A percentile compares a stretch with the other conserved stretches of the same genome.
Conservation (phyloP, 495 filamentous ascomycete genomes). For the Immersiella caudata region DNA sequence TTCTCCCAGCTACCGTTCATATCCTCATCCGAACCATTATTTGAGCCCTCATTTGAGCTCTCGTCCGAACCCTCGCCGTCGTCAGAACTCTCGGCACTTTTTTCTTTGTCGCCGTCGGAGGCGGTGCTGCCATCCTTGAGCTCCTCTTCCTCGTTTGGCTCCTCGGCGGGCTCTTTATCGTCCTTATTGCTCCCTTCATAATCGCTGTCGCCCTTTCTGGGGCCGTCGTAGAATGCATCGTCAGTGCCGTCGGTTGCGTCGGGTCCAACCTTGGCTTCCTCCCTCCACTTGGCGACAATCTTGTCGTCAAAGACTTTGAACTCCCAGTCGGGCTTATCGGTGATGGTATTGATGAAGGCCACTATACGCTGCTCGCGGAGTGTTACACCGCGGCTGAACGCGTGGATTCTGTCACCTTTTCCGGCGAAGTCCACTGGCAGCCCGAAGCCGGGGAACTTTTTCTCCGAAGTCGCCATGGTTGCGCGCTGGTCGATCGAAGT, state of each 20-base stretch:
- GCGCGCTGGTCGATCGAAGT: background rate
- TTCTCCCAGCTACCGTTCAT: background rate
- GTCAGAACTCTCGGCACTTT: too few species aligned
- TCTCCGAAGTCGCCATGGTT: background rate
- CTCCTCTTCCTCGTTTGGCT: background rate
- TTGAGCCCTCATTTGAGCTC: too few species aligned
- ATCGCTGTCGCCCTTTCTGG: slow-evolving; percentile 11
- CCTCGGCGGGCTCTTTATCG: background rate
- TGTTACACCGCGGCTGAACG: slow-evolving; percentile 24
- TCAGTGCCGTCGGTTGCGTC: background rate
- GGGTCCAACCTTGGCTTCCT: slow-evolving; percentile 22
- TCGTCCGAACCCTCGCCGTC: too few species aligned
- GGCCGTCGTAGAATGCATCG: background rate
- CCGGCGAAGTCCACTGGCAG: background rate
- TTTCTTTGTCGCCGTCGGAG: too few species aligned
- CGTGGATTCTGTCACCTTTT: background rate
- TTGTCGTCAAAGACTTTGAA: slow-evolving; percentile 56
- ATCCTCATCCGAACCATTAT: too few species aligned
- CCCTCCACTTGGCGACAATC: slow-evolving; percentile 40
- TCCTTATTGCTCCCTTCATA: background rate
- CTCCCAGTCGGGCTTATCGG: slow-evolving; percentile 55
- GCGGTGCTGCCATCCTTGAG: background rate
- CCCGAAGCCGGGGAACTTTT: background rate
- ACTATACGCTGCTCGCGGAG: slow-evolving; percentile 52
- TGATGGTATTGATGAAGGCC: slow-evolving; percentile 37